Conservation (phyloP, 192 early-diverging fungal genomes). For the Neocallimastix lanati region DNA sequence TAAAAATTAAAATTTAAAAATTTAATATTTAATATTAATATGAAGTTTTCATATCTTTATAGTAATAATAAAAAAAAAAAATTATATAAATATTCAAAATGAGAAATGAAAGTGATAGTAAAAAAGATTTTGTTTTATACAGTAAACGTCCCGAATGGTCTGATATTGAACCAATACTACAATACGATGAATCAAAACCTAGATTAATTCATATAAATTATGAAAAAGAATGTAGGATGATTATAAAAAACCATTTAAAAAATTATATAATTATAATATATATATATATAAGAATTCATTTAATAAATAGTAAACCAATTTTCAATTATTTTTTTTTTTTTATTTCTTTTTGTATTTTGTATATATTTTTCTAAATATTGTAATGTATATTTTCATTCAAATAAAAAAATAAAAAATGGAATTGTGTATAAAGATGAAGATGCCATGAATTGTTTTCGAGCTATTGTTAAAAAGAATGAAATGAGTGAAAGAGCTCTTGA, state of each 20-base stretch:
- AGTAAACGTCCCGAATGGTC: slow-evolving; percentile 21
- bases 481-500: slow-evolving; percentile 57
- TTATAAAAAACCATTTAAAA: not conserved
- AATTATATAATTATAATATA: too few species aligned
- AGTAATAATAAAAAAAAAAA: too few species aligned
- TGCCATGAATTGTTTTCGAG: slow-evolving; percentile 79
- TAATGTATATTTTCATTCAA: not conserved
- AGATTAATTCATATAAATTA: slow-evolving; percentile 59
- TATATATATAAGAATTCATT: too few species aligned
- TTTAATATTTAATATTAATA: too few species aligned
- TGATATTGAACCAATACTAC: slow-evolving; percentile 50
- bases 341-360: too few species aligned
- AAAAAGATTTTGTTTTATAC: not conserved
- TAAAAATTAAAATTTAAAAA: too few species aligned
- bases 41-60: too few species aligned
- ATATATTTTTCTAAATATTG: too few species aligned
- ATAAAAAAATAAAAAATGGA: too few species aligned
- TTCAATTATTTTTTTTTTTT: too few species aligned
- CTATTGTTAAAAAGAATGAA: slow-evolving; percentile 52
- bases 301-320: too few species aligned
- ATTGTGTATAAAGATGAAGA: slow-evolving; percentile 29
- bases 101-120: not conserved
- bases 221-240: slow-evolving; percentile 52
- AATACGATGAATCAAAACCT: slow-evolving; percentile 65
- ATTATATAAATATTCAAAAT: too few species aligned